Evolutionary conservation across 345 rosid species (phyloP).

Genomic region (Abelmoschus esculentus): DNA sequence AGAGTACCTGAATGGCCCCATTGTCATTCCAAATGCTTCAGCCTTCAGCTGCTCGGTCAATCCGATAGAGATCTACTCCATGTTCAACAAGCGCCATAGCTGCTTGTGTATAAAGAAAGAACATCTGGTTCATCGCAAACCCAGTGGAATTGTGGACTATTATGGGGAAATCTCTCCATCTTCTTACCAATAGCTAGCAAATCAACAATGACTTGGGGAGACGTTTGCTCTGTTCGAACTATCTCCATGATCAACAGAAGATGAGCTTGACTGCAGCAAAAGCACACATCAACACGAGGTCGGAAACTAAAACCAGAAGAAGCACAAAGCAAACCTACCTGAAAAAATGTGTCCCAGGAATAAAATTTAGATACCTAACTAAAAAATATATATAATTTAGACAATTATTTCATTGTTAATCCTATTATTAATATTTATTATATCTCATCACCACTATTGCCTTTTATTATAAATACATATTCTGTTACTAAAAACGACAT

Average conservation of each 20-base stretch:
- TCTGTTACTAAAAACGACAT: too few species aligned
- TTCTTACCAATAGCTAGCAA: neutral
- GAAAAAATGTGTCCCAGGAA: slow-evolving; percentile 4
- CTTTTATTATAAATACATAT: too few species aligned
- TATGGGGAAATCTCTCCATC: neutral
- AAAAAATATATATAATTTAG: too few species aligned
- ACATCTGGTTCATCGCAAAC: neutral
- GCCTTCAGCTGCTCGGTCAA: neutral
- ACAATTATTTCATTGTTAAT: too few species aligned
- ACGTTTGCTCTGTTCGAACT: slow-evolving; percentile 4
- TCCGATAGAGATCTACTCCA: slow-evolving; percentile 6
- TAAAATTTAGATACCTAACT: too few species aligned
- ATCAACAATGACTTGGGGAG: slow-evolving; percentile 6
- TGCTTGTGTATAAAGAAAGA: slow-evolving; percentile 3
- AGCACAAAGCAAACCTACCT: slow-evolving; percentile 2
- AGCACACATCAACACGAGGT: neutral
- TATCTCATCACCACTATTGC: too few species aligned
- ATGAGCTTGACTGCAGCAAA: slow-evolving; percentile 12
- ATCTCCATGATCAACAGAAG: neutral
- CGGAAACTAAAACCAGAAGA: slow-evolving; percentile 1
- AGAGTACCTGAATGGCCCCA: neutral
- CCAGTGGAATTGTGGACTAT: neutral
- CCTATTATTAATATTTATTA: too few species aligned
- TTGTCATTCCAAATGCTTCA: slow-evolving; percentile 3
- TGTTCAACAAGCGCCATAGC: slow-evolving; percentile 5